Conservation (phyloP, 2,329 filamentous ascomycete species). For the Fusarium fracticaudum region DNA sequence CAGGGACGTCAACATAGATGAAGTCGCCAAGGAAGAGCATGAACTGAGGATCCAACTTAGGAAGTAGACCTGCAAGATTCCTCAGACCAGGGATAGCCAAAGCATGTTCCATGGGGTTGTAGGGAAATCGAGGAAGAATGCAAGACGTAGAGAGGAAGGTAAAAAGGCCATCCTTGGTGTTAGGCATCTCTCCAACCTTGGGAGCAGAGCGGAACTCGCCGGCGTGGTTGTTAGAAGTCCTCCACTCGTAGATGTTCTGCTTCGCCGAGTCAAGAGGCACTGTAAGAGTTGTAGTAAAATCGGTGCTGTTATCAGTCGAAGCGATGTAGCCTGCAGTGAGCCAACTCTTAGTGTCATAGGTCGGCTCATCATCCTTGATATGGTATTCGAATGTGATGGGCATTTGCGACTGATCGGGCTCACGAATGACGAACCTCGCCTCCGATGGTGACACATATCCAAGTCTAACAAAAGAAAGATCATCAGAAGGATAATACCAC, state of each 20-base stretch:
- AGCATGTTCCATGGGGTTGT: slow-evolving; percentile 84
- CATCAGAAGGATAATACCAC: slow-evolving; percentile 73
- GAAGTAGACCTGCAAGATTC: slow-evolving; percentile 77
- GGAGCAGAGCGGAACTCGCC: slow-evolving; percentile 86
- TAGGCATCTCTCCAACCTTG: slow-evolving; percentile 69
- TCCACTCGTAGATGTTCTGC: slow-evolving; percentile 83
- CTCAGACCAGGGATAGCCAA: slow-evolving; percentile 83
- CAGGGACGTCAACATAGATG: slow-evolving; percentile 90
- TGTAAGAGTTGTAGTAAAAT: slow-evolving; percentile 79
- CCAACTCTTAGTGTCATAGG: slow-evolving; percentile 70
- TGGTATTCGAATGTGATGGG: slow-evolving; percentile 78
- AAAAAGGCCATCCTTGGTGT: slow-evolving; percentile 73
- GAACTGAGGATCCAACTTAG: slow-evolving; percentile 76
- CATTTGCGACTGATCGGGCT: slow-evolving; percentile 79
- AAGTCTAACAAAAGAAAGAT: slow-evolving; percentile 85
- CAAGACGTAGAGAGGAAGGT: slow-evolving; percentile 94
- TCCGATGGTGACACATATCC: slow-evolving; percentile 86
- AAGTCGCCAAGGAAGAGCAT: slow-evolving; percentile 89
- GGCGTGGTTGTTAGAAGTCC: slow-evolving; percentile 84
- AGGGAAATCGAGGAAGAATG: slow-evolving; percentile 90
- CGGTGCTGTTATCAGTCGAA: slow-evolving; percentile 77
- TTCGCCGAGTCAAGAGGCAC: slow-evolving; percentile 72
- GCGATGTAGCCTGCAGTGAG: slow-evolving; percentile 71
- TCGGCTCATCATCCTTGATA: slow-evolving; percentile 60
- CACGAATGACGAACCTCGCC: slow-evolving; percentile 84